Evolutionary conservation across 345 rosid species (phyloP).

Genomic region (Camelina neglecta): DNA sequence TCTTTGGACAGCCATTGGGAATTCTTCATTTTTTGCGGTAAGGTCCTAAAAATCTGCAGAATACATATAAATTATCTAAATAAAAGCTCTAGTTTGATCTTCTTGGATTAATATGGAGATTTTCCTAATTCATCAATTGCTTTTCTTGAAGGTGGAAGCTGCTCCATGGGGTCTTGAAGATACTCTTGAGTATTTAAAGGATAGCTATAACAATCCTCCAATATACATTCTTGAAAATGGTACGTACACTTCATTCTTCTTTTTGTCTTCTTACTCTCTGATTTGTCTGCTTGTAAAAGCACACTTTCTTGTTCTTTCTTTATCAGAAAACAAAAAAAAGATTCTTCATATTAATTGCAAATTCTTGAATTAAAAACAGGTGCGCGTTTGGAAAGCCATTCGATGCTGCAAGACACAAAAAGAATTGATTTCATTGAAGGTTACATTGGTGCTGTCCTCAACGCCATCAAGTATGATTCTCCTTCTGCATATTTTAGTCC

Average conservation of each 20-base stretch:
- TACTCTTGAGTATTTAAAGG: slow-evolving; percentile 48
- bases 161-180: slow-evolving; percentile 46
- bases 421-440: slow-evolving; percentile 46
- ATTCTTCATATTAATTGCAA: neutral
- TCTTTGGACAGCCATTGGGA: slow-evolving; percentile 43
- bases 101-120: neutral
- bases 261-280: neutral
- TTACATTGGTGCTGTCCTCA: slow-evolving; percentile 50
- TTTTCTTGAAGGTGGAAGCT: slow-evolving; percentile 43
- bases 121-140: neutral
- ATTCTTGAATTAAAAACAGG: slow-evolving; percentile 29
- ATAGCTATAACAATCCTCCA: slow-evolving; percentile 52
- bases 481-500: neutral
- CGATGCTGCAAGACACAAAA: slow-evolving; percentile 46
- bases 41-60: neutral
- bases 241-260: slow-evolving; percentile 39
- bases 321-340: too few species aligned
- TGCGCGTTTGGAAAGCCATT: slow-evolving; percentile 16
- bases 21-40: slow-evolving; percentile 34
- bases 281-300: neutral
- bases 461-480: slow-evolving; percentile 48
- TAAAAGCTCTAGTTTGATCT: neutral
- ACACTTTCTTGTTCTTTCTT: neutral
- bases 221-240: slow-evolving; percentile 57
- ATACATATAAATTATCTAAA: neutral